Evolutionary conservation across 2,329 filamentous ascomycete genomes (phyloP).

Genomic region (Geosmithia putterillii): DNA sequence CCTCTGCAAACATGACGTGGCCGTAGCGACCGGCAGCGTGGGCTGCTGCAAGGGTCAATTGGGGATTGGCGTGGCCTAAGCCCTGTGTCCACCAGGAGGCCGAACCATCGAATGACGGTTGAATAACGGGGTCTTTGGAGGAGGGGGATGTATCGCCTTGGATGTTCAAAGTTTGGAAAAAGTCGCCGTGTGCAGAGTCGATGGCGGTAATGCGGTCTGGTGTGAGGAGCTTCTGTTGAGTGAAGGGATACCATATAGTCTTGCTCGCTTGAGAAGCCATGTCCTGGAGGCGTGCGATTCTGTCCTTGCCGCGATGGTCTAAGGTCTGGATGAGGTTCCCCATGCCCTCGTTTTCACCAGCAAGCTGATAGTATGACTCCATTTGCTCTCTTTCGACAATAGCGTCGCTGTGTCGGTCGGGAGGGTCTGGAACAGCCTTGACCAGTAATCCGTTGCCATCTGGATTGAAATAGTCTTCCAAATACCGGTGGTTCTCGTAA

Average conservation of each 20-base stretch:
- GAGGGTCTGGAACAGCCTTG: conserved; percentile 46
- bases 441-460: conserved; percentile 40
- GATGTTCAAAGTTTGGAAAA: conserved; percentile 57
- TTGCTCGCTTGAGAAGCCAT: conserved; percentile 50
- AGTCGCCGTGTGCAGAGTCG: conserved; percentile 69
- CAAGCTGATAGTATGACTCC: conserved; percentile 44
- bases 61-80: conserved; percentile 65
- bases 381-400: conserved; percentile 44
- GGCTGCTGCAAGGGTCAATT: conserved; percentile 60
- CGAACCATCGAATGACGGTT: conserved; percentile 61
- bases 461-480: conserved; percentile 50
- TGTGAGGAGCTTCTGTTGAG: conserved; percentile 57
- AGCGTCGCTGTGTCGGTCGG: conserved; percentile 25
- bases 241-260: conserved; percentile 79
- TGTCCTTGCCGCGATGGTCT: conserved; percentile 35
- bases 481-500: conserved; percentile 58
- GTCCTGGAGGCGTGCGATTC: conserved; percentile 45
- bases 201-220: conserved; percentile 57
- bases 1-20: conserved; percentile 77
- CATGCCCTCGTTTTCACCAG: conserved; percentile 18
- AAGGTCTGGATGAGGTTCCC: conserved; percentile 26
- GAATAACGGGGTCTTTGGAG: conserved; percentile 18
- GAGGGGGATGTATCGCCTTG: conserved; percentile 61
- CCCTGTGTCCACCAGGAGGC: conserved; percentile 91
- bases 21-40: conserved; percentile 76